Evolutionary conservation across 139 green algal genomes (phyloP).

Genomic region (Ostreobium quekettii): DNA sequence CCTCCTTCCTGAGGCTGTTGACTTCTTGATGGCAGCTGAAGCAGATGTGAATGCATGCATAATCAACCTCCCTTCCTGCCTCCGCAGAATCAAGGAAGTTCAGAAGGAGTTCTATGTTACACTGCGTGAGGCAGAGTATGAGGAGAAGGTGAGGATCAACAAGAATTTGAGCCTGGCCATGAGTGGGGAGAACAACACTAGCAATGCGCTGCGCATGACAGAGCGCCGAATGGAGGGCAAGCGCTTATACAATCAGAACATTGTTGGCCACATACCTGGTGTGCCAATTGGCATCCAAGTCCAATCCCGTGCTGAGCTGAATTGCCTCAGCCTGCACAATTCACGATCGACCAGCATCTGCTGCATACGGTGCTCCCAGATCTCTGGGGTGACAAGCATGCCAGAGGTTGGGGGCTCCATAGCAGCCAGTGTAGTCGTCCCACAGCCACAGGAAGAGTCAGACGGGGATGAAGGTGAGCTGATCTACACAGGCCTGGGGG

Average conservation of each 20-base stretch:
- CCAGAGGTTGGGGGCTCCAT: neutral
- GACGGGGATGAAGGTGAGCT: neutral
- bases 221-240: neutral
- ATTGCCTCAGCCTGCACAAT: neutral
- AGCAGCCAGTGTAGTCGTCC: neutral
- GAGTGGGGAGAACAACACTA: neutral
- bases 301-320: neutral
- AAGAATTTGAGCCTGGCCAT: too few species aligned
- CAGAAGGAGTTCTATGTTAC: too few species aligned
- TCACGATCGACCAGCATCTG: neutral
- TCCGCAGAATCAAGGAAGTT: too few species aligned
- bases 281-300: neutral
- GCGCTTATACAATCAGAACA: neutral
- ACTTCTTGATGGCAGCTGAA: too few species aligned
- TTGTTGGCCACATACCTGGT: neutral
- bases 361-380: too few species aligned
- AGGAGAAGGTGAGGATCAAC: too few species aligned
- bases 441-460: neutral
- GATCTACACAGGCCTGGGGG: too few species aligned
- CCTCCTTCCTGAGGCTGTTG: too few species aligned
- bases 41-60: too few species aligned
- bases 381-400: neutral
- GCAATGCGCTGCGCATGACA: neutral
- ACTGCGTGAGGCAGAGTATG: too few species aligned
- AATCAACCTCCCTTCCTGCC: too few species aligned